Evolutionary conservation across 1,139 yeast species (phyloP).

Genomic region (Keqinozyma sinolaborantium): DNA sequence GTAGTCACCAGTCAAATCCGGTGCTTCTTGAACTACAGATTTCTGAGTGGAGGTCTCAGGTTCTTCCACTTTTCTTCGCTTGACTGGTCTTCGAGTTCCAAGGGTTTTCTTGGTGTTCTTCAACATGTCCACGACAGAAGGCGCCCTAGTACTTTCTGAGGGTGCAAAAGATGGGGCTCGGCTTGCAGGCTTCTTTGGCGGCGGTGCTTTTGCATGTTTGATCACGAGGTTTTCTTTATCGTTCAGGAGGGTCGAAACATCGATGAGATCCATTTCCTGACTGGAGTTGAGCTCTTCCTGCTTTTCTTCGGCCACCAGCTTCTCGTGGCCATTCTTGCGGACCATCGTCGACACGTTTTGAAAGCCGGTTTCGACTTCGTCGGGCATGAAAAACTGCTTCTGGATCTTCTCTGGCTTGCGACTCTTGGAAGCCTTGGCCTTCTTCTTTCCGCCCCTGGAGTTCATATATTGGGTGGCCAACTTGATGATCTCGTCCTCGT

Average conservation of each 20-base stretch:
- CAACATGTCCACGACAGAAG: background rate
- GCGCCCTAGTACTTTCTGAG: background rate
- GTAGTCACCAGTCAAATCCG: too few relatives aligned
- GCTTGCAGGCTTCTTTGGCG: too few relatives aligned
- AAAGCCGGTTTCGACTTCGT: constrained; percentile 70
- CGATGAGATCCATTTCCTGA: constrained; percentile 2
- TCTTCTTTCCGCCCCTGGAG: constrained; percentile 8
- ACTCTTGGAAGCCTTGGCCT: constrained; percentile 12
- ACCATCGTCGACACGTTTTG: constrained; percentile 53
- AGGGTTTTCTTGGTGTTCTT: background rate
- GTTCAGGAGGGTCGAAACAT: constrained; percentile 1
- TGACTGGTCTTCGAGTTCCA: background rate
- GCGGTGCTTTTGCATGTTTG: constrained; percentile 1
- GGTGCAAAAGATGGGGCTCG: background rate
- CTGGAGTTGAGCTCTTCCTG: constrained; percentile 2
- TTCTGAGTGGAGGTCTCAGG: background rate
- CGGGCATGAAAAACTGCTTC: constrained; percentile 71
- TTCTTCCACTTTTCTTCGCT: too few relatives aligned
- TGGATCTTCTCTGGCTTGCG: constrained; percentile 13
- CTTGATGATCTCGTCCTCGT: constrained; percentile 68
- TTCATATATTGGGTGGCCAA: constrained; percentile 53
- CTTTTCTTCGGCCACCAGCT: constrained; percentile 10
- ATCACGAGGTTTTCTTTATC: background rate
- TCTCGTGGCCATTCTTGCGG: constrained; percentile 15
- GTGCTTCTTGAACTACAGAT: too few relatives aligned